phyloP scores from a whole-genome alignment of 2,329 filamentous ascomycete species.

The Stylonectria norvegica region DNA sequence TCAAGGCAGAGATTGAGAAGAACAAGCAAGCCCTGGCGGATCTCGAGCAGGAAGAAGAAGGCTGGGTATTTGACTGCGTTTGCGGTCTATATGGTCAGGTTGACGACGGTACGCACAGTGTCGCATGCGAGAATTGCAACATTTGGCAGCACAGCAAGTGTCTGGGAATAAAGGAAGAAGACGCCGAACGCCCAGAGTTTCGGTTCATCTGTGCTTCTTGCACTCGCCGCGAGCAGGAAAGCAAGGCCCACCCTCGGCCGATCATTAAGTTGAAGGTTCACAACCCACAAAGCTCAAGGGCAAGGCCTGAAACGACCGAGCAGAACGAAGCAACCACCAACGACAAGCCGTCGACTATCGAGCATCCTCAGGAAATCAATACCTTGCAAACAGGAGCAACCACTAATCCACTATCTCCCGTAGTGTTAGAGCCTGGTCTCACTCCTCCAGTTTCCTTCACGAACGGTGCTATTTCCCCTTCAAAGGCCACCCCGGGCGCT shows the following conservation, averaged over 20 bases:
- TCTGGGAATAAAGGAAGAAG: conserved; percentile 71
- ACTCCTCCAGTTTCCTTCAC: no score
- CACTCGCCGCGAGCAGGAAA: conserved; percentile 62
- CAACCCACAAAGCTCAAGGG: conserved; percentile 15
- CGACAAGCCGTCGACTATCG: not conserved
- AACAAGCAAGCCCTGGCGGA: conserved; percentile 73
- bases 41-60: conserved; percentile 69
- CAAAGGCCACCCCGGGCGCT: no score
- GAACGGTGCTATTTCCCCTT: no score
- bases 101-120: conserved; percentile 89
- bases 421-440: no score
- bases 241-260: conserved; percentile 54
- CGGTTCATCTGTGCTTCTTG: conserved; percentile 82
- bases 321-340: conserved; percentile 11
- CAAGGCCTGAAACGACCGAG: conserved; percentile 5
- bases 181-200: conserved; percentile 83
- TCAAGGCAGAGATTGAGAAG: conserved; percentile 78
- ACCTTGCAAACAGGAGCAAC: no score
- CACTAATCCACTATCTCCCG: no score
- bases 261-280: conserved; percentile 53
- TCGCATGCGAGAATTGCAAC: conserved; percentile 90
- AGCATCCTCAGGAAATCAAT: no score
- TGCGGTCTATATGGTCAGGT: conserved; percentile 90
- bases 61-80: conserved; percentile 93
- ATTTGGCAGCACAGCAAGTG: conserved; percentile 98